Conservation (phyloP, 2,329 filamentous ascomycete genomes). For the Calonectria pauciramosa region DNA sequence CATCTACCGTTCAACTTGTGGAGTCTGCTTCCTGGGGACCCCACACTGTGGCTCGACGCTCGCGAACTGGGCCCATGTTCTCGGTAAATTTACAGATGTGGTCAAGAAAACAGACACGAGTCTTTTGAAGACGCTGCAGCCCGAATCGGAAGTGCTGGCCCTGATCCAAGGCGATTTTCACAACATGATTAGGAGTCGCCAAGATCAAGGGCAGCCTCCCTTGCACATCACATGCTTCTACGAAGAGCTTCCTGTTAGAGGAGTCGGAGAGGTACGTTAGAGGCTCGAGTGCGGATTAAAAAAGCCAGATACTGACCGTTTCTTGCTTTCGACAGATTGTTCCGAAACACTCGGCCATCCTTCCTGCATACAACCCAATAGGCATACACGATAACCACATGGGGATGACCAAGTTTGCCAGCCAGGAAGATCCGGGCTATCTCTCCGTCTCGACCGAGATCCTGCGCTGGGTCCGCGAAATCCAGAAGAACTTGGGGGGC, state of each 20-base stretch:
- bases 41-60: not conserved
- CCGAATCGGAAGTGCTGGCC: not conserved
- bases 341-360: not conserved
- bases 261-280: not conserved
- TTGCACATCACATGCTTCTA: not conserved
- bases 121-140: not conserved
- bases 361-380: not conserved
- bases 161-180: not conserved
- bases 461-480: not conserved
- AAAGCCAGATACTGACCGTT: not conserved
- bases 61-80: not conserved
- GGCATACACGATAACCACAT: constrained; percentile 2
- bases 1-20: not conserved
- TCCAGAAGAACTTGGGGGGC: not conserved
- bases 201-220: not conserved
- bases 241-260: not conserved
- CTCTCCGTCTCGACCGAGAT: not conserved
- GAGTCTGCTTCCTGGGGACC: not conserved
- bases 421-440: not conserved
- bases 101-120: not conserved
- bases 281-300: accelerated
- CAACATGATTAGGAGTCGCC: not conserved
- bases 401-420: not conserved
- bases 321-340: not conserved
- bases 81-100: not conserved